Conservation (phyloP, 495 filamentous ascomycete genomes). For the Talaromyces trachyspermus region DNA sequence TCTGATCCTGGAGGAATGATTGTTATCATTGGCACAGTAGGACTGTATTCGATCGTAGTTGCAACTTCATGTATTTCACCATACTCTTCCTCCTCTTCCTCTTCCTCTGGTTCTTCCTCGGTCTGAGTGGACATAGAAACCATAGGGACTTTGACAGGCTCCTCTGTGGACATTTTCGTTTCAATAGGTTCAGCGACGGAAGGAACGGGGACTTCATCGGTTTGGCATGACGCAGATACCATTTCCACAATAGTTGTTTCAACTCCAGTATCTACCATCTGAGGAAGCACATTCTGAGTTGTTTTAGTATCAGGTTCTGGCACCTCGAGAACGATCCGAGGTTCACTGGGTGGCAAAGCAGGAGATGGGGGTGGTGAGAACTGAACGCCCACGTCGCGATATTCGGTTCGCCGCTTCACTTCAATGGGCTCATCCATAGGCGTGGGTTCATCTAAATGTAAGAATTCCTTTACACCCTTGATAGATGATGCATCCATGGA, state of each 20-base stretch:
- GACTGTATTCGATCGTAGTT: slow-evolving; percentile 1
- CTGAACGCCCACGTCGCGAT: slow-evolving; percentile 72
- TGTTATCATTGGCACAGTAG: slow-evolving; percentile 52
- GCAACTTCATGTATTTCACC: too few species aligned
- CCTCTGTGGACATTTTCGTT: slow-evolving; percentile 9
- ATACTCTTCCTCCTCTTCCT: slow-evolving; percentile 3
- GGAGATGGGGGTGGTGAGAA: slow-evolving; percentile 78
- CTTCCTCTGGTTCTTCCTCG: slow-evolving; percentile 25
- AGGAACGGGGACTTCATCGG: slow-evolving; percentile 57
- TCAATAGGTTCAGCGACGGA: slow-evolving; percentile 54
- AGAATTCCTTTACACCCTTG: neutral
- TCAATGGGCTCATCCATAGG: slow-evolving; percentile 13
- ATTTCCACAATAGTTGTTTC: slow-evolving; percentile 39
- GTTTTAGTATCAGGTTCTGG: neutral
- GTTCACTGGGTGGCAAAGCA: slow-evolving; percentile 21
- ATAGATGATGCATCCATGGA: slow-evolving; percentile 26
- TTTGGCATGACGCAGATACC: slow-evolving; percentile 69
- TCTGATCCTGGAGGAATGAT: slow-evolving; percentile 59
- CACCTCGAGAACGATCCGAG: slow-evolving; percentile 13
- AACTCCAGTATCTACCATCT: slow-evolving; percentile 23
- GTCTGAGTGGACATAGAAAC: slow-evolving; percentile 69
- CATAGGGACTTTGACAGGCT: slow-evolving; percentile 24
- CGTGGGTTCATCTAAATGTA: neutral
- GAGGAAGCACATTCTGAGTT: neutral
- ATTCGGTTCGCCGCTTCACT: slow-evolving; percentile 24